Conservation (phyloP, 2,329 filamentous ascomycete genomes). For the Microcera coccophila region DNA sequence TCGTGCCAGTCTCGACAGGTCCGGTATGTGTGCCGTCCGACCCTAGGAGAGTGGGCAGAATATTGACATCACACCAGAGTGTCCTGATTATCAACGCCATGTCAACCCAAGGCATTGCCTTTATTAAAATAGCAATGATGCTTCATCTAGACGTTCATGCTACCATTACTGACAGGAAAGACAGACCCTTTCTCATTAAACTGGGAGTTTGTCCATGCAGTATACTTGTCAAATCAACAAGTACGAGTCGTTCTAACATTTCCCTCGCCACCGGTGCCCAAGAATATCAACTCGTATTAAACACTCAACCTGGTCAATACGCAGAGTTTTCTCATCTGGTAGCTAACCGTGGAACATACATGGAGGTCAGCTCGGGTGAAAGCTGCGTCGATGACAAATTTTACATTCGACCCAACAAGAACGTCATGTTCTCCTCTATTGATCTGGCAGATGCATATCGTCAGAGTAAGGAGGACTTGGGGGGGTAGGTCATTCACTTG, state of each 20-base stretch:
- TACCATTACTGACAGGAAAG: constrained; percentile 7
- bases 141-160: constrained; percentile 19
- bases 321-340: constrained; percentile 15
- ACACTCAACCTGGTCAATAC: constrained; percentile 16
- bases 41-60: rapidly evolving
- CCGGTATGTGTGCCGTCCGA: constrained; percentile 10
- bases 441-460: constrained; percentile 17
- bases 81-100: constrained; percentile 18
- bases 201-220: constrained; percentile 14
- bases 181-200: constrained; percentile 13
- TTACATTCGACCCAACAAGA: constrained; percentile 12
- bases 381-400: constrained; percentile 3
- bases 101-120: constrained; percentile 17
- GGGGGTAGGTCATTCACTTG: constrained; percentile 10
- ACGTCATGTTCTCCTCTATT: constrained; percentile 22
- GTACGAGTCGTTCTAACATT: constrained; percentile 2
- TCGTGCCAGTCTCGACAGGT: constrained; percentile 10
- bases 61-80: constrained; percentile 12
- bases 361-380: constrained; percentile 14
- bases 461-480: constrained; percentile 15
- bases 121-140: constrained; percentile 17
- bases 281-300: constrained; percentile 16
- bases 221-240: constrained; percentile 8
- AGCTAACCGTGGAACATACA: constrained; percentile 16
- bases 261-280: constrained; percentile 9